phyloP scores from a whole-genome alignment of 2,329 filamentous ascomycete genomes.

The Exserohilum turcica region DNA sequence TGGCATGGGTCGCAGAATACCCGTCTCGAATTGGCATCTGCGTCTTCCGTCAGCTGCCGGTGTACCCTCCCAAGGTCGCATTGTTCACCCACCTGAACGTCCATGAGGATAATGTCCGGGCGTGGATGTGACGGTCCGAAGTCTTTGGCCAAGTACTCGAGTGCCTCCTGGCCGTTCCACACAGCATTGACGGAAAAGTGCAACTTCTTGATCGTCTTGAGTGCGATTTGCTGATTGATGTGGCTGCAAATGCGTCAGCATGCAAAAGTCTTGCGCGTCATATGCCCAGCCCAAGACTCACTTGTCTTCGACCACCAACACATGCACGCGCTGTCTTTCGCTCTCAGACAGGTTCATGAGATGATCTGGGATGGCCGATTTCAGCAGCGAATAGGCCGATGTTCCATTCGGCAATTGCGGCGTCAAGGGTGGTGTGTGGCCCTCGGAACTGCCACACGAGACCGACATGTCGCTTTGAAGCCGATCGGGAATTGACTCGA shows the following conservation, averaged over 20 bases:
- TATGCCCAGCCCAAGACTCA: constrained; percentile 48
- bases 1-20: constrained; percentile 74
- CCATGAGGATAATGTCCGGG: constrained; percentile 79
- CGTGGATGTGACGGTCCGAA: constrained; percentile 59
- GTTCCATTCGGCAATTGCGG: constrained; percentile 32
- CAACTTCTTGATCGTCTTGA: constrained; percentile 74
- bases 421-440: constrained; percentile 53
- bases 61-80: background rate
- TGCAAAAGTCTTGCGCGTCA: background rate
- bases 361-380: constrained; percentile 34
- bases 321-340: constrained; percentile 67
- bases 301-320: constrained; percentile 85
- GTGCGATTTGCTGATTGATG: constrained; percentile 77
- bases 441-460: constrained; percentile 71
- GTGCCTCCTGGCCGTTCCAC: constrained; percentile 78
- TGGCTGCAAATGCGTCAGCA: constrained; percentile 33
- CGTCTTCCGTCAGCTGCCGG: constrained; percentile 1
- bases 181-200: constrained; percentile 72
- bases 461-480: constrained; percentile 63
- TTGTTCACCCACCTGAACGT: constrained; percentile 68
- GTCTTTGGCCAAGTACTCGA: constrained; percentile 68
- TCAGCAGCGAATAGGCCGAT: constrained; percentile 32
- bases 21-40: constrained; percentile 67
- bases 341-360: constrained; percentile 57
- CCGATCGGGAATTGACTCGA: constrained; percentile 69